Percentiles rank a stretch among this genome's conserved stretches.
These are phyloP conservation scores for Colletotrichum sp. DNA, from an alignment of 2,329 filamentous ascomycete species.

Conservation along the genomic window DNA sequence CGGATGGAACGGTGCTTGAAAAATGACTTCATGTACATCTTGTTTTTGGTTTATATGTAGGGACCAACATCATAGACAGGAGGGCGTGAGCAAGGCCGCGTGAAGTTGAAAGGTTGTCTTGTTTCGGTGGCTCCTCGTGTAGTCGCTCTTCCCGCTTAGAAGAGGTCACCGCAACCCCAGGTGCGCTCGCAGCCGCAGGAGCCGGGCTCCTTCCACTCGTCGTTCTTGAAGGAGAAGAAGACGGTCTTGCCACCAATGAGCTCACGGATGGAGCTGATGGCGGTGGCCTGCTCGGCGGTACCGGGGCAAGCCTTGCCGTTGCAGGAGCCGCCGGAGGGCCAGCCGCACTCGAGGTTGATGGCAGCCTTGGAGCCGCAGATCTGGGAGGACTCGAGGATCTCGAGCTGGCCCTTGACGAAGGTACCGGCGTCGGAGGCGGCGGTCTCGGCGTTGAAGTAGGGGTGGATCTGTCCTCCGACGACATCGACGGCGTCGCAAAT, in stretches of 20 bases:
- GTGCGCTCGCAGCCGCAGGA: slow-evolving; percentile 76
- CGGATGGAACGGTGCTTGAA: not conserved
- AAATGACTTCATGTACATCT: not conserved
- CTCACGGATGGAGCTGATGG: slow-evolving; percentile 74
- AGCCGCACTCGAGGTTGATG: slow-evolving; percentile 90
- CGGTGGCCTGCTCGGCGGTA: slow-evolving; percentile 67
- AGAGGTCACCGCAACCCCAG: slow-evolving; percentile 72
- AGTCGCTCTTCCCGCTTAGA: slow-evolving; percentile 29
- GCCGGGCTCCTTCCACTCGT: slow-evolving; percentile 80
- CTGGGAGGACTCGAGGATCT: slow-evolving; percentile 61
- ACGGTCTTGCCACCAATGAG: slow-evolving; percentile 71
- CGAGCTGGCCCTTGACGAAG: slow-evolving; percentile 78
- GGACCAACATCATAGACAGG: not conserved
- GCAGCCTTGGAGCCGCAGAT: slow-evolving; percentile 76
- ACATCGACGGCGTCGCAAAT: slow-evolving; percentile 81
- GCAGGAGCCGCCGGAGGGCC: slow-evolving; percentile 73
- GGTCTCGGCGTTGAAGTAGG: slow-evolving; percentile 85
- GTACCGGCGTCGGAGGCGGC: slow-evolving; percentile 69
- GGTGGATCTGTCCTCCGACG: slow-evolving; percentile 86
- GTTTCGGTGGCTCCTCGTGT: not conserved
- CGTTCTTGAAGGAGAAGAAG: slow-evolving; percentile 83
- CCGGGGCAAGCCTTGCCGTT: slow-evolving; percentile 79
- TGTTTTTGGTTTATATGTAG: not conserved
- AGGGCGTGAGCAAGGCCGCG: not conserved
- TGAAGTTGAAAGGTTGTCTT: not conserved